Conservation (phyloP, 306 rosid species). For the Lathyrus aphaca region DNA sequence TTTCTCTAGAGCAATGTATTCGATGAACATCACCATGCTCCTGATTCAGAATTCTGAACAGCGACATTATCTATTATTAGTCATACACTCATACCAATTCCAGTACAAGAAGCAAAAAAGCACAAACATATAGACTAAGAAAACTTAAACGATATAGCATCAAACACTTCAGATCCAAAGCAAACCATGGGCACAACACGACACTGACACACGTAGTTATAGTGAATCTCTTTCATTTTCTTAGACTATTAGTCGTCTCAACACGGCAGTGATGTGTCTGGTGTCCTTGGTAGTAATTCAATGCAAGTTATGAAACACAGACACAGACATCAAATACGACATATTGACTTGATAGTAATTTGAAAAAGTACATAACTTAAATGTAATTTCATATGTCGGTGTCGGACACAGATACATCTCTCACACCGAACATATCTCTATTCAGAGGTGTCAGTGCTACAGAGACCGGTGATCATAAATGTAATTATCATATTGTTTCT, state of each 20-base stretch:
- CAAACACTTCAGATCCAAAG: neutral
- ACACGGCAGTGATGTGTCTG: neutral
- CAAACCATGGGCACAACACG: neutral
- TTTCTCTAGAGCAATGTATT: slow-evolving; percentile 63
- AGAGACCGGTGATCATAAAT: too few species aligned
- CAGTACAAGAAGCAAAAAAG: slow-evolving; percentile 30
- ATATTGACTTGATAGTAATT: too few species aligned
- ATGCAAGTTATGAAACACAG: too few species aligned
- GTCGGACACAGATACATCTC: too few species aligned
- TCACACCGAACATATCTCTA: too few species aligned
- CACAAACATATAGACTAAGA: slow-evolving; percentile 30
- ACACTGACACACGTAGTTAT: neutral
- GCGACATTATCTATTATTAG: slow-evolving; percentile 41
- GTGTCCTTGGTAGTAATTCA: neutral
- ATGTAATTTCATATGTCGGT: too few species aligned
- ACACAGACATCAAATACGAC: too few species aligned
- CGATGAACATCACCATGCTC: slow-evolving; percentile 43
- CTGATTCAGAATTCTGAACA: slow-evolving; percentile 46
- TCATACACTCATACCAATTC: slow-evolving; percentile 33
- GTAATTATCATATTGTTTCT: neutral
- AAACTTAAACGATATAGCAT: neutral
- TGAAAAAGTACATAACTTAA: too few species aligned
- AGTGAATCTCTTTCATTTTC: neutral
- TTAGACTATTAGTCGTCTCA: neutral
- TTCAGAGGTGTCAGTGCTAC: too few species aligned